Evolutionary conservation across 169 alveolate genomes (phyloP), one percentile per base, ranked within the genome.

Genomic region (Amoebophrya sp.): DNA sequence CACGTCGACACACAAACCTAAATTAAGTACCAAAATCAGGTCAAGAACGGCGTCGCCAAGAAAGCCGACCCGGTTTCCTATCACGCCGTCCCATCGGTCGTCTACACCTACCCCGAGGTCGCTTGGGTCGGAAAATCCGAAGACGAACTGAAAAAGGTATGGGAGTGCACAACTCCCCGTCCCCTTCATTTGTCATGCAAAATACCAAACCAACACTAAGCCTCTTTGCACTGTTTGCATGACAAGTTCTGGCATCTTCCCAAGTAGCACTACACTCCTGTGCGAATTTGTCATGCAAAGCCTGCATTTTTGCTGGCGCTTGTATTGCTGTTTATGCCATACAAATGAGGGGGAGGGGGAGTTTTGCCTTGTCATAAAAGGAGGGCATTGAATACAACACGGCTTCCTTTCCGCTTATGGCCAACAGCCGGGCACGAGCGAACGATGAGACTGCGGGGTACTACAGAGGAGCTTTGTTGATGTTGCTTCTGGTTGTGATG

Each of bases 81-180:
- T 94, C 97, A 97, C 83, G 95, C 98, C 40, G 96, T 99, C 83
- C 99, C 99, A n/a, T 95, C 98, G 89, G 99, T 98, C 89, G 97
- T 99, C n/a, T 99, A 99, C 94, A 97, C 99, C 39, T 97, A 96
- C 91, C 99, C 99, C 0, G 99, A 99, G 94, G 97, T 98, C 33
- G 99, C 99, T 14, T 95, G 98, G 53, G 99, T 98, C 35, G 99
- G 99, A 23, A 95, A 95, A 92, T 97, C 98, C 89, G 99, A 99
- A 94, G 98, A 98, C 93, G 96, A 96, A 91, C 93, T 96, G 32
- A 96, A 95, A 89, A 89, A 66, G 29, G 29, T 66, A 66, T 29
- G n/a, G 83, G 83, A 66, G 29, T 66, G 83, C 29, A 29, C n/a
- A 29, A 29, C 29, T 29, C 29, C n/a, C n/a, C n/a, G n/a, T n/a